Evolutionary conservation across 495 filamentous ascomycete species (phyloP).

Genomic region (Xylaria acuta): DNA sequence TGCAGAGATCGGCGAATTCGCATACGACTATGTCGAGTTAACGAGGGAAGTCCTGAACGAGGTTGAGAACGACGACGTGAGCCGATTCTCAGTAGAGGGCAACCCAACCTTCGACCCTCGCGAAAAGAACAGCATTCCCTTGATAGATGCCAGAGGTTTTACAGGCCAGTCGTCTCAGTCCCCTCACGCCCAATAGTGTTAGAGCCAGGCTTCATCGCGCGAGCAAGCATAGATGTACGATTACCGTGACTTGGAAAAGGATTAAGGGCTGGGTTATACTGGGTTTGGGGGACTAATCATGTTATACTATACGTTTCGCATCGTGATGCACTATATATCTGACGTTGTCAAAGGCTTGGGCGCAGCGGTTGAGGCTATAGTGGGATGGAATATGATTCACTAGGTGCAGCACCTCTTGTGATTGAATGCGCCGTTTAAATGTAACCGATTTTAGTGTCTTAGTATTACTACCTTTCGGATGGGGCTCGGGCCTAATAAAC

Average conservation of each 20-base stretch:
- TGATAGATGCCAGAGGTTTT: conserved; percentile 40
- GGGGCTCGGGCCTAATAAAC: neutral
- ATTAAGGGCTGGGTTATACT: neutral
- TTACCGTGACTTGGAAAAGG: conserved; percentile 3
- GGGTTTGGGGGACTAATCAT: neutral
- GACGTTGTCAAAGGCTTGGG: neutral
- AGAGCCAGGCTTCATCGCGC: neutral
- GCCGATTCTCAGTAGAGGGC: conserved; percentile 44
- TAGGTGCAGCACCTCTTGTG: neutral
- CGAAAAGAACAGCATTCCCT: conserved; percentile 47
- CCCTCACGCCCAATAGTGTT: conserved; percentile 24
- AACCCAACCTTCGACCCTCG: conserved; percentile 36
- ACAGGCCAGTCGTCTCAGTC: conserved; percentile 31
- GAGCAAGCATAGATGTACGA: conserved; percentile 8
- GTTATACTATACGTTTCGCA: neutral
- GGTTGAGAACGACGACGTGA: conserved; percentile 53
- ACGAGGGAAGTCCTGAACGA: conserved; percentile 80
- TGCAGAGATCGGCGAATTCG: conserved; percentile 96
- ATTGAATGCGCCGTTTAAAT: neutral
- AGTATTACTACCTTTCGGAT: neutral
- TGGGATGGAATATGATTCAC: neutral
- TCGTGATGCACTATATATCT: neutral
- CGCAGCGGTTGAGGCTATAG: neutral
- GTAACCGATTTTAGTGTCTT: too few relatives aligned
- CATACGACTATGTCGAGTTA: conserved; percentile 97